Evolutionary conservation across 495 filamentous ascomycete genomes (phyloP).

Genomic region (Penicillium bovifimosum): DNA sequence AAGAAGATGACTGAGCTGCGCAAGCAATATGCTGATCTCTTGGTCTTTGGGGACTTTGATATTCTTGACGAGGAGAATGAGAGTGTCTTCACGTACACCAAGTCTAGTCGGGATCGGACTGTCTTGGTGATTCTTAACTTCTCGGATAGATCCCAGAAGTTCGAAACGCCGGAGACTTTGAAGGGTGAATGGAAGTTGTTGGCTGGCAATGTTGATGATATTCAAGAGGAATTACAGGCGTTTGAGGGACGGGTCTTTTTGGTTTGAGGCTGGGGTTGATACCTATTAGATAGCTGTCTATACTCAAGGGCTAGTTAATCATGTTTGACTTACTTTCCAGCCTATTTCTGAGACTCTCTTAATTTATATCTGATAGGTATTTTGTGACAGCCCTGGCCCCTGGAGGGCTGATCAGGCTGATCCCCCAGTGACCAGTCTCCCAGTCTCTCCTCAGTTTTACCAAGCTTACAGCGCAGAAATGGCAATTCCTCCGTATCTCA

Average conservation of each 20-base stretch:
- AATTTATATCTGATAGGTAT: no score
- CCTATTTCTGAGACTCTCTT: no score
- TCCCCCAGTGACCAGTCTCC: neutral
- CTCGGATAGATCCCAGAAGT: neutral
- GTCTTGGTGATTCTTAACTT: constrained; percentile 2
- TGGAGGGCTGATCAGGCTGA: no score
- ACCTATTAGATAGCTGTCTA: neutral
- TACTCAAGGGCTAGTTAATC: neutral
- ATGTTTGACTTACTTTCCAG: neutral
- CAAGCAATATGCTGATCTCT: constrained; percentile 26
- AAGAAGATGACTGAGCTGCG: constrained; percentile 36
- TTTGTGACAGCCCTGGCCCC: no score
- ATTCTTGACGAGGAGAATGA: constrained; percentile 16
- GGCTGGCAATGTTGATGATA: constrained; percentile 1
- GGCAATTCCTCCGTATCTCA: neutral
- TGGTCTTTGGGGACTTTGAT: constrained; percentile 33
- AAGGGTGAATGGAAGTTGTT: constrained; percentile 2
- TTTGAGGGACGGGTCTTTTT: constrained; percentile 6
- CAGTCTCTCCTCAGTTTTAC: neutral
- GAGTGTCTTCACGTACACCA: constrained; percentile 39
- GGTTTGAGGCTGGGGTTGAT: constrained; percentile 1
- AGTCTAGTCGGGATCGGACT: neutral
- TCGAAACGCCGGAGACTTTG: neutral
- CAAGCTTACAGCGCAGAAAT: neutral
- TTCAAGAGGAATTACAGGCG: neutral